A percentile compares a stretch with the other conserved stretches of the same genome.
These are phyloP conservation scores for Aspergillus hancockii DNA, from an alignment of 495 filamentous ascomycete species.

Conservation along the genomic window DNA sequence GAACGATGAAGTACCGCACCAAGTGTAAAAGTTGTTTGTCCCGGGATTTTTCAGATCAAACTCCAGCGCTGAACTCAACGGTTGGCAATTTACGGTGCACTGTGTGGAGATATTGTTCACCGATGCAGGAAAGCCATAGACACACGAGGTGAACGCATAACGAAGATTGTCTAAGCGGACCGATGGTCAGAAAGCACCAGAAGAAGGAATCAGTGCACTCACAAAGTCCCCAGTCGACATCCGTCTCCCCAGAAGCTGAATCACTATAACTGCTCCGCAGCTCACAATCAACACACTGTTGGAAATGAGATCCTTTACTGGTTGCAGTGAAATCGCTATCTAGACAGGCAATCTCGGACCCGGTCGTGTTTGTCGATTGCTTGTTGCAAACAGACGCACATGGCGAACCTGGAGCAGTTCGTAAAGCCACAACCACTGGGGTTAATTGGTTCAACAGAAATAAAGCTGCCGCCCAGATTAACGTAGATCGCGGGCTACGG, in stretches of 20 bases:
- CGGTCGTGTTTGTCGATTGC: constrained; percentile 46
- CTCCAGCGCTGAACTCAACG: constrained; percentile 36
- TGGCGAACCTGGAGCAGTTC: constrained; percentile 50
- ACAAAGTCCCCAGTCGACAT: constrained; percentile 64
- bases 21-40: constrained; percentile 31
- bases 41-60: constrained; percentile 31
- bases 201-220: constrained; percentile 23
- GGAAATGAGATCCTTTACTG: constrained; percentile 48
- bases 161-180: constrained; percentile 47
- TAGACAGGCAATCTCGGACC: constrained; percentile 54
- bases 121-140: constrained; percentile 41
- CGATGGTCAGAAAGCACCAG: background rate
- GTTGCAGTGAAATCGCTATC: constrained; percentile 50
- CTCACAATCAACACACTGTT: constrained; percentile 60
- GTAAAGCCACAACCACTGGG: constrained; percentile 27
- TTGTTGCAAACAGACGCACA: constrained; percentile 52
- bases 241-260: constrained; percentile 47
- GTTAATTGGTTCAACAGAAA: constrained; percentile 24
- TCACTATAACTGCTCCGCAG: constrained; percentile 56
- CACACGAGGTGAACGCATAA: constrained; percentile 46
- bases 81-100: constrained; percentile 45
- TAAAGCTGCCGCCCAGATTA: constrained; percentile 18
- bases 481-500: constrained; percentile 13
- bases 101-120: constrained; percentile 41
- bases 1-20: constrained; percentile 36